Base-by-base conservation (phyloP, 805 yeast genomes). In the Hanseniaspora vineae region DNA sequence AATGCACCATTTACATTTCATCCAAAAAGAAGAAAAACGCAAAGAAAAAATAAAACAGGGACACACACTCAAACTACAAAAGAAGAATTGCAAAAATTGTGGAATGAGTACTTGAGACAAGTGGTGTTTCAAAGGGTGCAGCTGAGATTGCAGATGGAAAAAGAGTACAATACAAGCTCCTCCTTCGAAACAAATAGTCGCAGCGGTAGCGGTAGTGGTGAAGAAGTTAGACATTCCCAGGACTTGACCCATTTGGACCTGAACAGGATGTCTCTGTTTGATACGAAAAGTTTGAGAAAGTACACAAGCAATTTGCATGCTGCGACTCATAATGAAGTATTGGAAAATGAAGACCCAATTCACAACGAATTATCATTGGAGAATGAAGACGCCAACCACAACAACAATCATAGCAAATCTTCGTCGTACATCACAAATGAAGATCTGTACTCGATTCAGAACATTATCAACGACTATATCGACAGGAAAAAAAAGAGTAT, bases 71-170 rank as follows among this genome's bases (percentile, higher is more conserved):
- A 23, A 23, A 23, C 29, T 23, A 23, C 4, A 23, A 23, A 44
- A 48, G 17, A n/a, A 13, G 13, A 31, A 45, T 32, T 42, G 12
- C 13, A 42, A 6, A 14, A 18, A 6, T 9, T 45, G 1, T 48
- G 50, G 50, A 14, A 31, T 11, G 14, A 6, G 14, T 48, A 45
- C n/a, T 29, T 48, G 31, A 48, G 20, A 1, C 19, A 42, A 10
- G 8, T 45, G 9, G 39, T 48, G 19, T 23, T 44, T 5, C 15
- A 23, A 31, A 37, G 29, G 19, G 33, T 42, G n/a, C 42, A 35
- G 32, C 15, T 40, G 10, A 47, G 32, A 19, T 11, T 44, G 2
- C 17, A 15, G 6, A n/a, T 37, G 17, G 40, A 37, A 37, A 15
- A 14, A 5, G 37, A 18, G 5, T 11, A 37, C 29, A 23, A 23